These are phyloP conservation scores for Jamesozyma jinghongensis DNA, from an alignment of 805 yeast genomes.

Conservation along the genomic window DNA sequence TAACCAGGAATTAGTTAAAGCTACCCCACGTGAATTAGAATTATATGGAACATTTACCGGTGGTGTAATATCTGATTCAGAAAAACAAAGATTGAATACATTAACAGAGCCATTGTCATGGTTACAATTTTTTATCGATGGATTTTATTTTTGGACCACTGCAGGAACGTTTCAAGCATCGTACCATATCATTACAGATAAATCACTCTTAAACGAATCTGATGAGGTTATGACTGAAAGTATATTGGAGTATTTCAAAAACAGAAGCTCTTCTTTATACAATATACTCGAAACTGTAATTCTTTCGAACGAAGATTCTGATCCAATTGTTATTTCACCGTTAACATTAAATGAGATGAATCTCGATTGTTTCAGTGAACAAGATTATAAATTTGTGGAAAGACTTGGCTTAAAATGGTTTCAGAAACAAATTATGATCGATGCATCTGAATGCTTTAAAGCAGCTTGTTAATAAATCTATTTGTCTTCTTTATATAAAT, in stretches of 20 bases:
- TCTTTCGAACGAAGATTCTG: constrained; percentile 10
- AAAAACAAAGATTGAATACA: constrained; percentile 3
- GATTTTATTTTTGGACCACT: constrained; percentile 23
- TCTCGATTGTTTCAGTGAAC: constrained; percentile 29
- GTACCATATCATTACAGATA: constrained; percentile 9
- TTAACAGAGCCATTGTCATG: constrained; percentile 24
- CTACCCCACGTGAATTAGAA: constrained; percentile 25
- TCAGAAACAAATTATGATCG: constrained; percentile 8
- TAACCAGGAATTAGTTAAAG: constrained; percentile 11
- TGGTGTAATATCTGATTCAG: constrained; percentile 7
- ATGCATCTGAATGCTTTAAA: constrained; percentile 2
- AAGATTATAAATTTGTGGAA: constrained; percentile 21
- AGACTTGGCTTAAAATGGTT: constrained; percentile 19
- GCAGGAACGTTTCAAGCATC: constrained; percentile 24
- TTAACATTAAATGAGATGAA: constrained; percentile 16
- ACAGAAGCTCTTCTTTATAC: constrained; percentile 10
- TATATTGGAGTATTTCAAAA: constrained; percentile 15
- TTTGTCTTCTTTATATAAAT: background rate
- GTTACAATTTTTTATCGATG: constrained; percentile 27
- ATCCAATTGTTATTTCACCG: constrained; percentile 12
- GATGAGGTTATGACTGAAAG: constrained; percentile 2
- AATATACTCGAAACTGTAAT: constrained; percentile 12
- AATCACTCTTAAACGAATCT: too few species aligned
- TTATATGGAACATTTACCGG: constrained; percentile 10
- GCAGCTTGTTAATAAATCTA: constrained; percentile 1